A percentile compares a stretch with the other conserved stretches of the same genome.
These are phyloP conservation scores for Penicillium antarcticum DNA, from an alignment of 495 filamentous ascomycete species.

Conservation along the genomic window DNA sequence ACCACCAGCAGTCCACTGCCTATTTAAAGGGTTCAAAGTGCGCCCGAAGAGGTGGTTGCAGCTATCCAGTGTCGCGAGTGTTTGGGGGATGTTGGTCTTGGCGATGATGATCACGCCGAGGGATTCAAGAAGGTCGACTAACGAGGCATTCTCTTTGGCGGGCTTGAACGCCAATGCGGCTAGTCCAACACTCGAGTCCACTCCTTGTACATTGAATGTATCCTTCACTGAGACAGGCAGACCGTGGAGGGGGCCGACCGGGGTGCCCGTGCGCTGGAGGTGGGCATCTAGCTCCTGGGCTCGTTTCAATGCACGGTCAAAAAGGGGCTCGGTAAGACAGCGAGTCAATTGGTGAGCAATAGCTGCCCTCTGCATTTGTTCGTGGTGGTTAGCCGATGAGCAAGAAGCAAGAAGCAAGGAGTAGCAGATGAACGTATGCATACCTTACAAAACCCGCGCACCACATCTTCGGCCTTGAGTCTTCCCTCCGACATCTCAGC, in stretches of 20 bases:
- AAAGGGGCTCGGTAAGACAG: conserved; percentile 66
- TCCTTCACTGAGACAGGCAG: conserved; percentile 67
- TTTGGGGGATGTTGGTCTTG: conserved; percentile 66
- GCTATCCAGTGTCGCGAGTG: conserved; percentile 39
- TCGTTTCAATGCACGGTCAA: conserved; percentile 54
- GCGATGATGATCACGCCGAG: conserved; percentile 56
- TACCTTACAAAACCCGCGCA: conserved; percentile 60
- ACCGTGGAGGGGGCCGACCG: conserved; percentile 62
- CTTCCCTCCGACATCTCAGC: conserved; percentile 41
- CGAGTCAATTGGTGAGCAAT: conserved; percentile 61
- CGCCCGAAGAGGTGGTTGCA: conserved; percentile 53
- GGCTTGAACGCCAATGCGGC: conserved; percentile 51
- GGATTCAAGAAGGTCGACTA: conserved; percentile 37
- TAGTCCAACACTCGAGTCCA: conserved; percentile 59
- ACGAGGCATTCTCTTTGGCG: conserved; percentile 39
- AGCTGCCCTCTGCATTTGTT: conserved; percentile 53
- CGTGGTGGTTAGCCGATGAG: neutral
- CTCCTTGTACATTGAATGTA: conserved; percentile 57
- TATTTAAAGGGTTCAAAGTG: conserved; percentile 62
- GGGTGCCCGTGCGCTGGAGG: conserved; percentile 42
- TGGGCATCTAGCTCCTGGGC: conserved; percentile 58
- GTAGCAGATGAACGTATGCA: neutral
- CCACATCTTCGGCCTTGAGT: conserved; percentile 53
- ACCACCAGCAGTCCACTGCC: conserved; percentile 54
- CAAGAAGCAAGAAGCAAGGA: neutral